These are phyloP conservation scores for Entomortierella parvispora DNA, from an alignment of 192 early-diverging fungal species.

Conservation along the genomic window DNA sequence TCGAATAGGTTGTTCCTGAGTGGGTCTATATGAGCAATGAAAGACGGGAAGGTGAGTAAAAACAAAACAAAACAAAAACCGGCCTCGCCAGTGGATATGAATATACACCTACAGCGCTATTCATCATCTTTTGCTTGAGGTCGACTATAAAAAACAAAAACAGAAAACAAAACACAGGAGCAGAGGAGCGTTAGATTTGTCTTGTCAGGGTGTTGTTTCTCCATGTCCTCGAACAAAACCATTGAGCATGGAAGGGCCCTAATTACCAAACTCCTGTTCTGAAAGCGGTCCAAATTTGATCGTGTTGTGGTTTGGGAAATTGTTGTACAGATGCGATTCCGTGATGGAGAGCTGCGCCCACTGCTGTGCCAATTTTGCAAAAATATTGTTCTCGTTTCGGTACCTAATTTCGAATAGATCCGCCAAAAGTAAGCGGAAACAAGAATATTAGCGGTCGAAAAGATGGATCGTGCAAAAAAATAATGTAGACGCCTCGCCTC, in stretches of 20 bases:
- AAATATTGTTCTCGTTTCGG: constrained; percentile 64
- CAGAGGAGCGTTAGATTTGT: not conserved
- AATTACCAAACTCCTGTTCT: constrained; percentile 65
- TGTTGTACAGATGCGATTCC: constrained; percentile 68
- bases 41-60: no score
- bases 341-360: constrained; percentile 79
- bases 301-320: constrained; percentile 63
- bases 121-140: constrained; percentile 44
- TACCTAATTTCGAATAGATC: no score
- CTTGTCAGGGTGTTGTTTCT: not conserved
- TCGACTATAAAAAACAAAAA: constrained; percentile 13
- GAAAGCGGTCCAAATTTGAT: constrained; percentile 66
- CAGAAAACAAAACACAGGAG: not conserved
- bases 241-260: not conserved
- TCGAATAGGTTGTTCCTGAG: no score
- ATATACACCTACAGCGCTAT: constrained; percentile 16
- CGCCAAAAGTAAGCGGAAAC: not conserved
- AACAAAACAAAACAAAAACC: no score
- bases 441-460: constrained; percentile 5
- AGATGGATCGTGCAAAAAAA: no score
- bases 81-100: not conserved
- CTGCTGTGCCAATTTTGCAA: constrained; percentile 76
- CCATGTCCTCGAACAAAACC: not conserved
- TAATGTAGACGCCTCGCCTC: no score
- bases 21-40: no score